A percentile compares a stretch with the other conserved stretches of the same genome.
Evolutionary conservation across 805 yeast genomes (phyloP).

Genomic region (Ogataea philodendri): DNA sequence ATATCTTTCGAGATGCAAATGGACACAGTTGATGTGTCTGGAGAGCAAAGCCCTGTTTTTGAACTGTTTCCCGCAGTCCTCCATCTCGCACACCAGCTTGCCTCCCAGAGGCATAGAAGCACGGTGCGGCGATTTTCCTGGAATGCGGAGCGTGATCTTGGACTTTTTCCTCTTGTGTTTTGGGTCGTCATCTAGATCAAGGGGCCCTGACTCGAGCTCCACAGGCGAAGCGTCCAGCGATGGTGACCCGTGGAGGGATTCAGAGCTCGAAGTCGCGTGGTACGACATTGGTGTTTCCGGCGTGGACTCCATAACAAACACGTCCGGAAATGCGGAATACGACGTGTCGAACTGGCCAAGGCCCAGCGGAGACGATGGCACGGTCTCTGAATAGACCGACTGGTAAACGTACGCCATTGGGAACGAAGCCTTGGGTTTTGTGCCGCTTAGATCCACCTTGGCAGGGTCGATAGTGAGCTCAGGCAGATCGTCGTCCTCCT

Average conservation of each 20-base stretch:
- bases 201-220: background rate
- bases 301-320: slow-evolving; percentile 5
- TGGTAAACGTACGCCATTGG: slow-evolving; percentile 8
- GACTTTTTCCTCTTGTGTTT: no score
- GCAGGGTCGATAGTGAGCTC: slow-evolving; percentile 18
- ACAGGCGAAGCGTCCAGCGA: slow-evolving; percentile 7
- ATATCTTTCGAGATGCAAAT: slow-evolving; percentile 50
- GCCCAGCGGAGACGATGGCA: slow-evolving; percentile 16
- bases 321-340: slow-evolving; percentile 7
- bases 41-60: slow-evolving; percentile 65
- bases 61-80: slow-evolving; percentile 43
- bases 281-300: slow-evolving; percentile 6
- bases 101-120: slow-evolving; percentile 18
- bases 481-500: slow-evolving; percentile 12
- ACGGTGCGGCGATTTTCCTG: slow-evolving; percentile 8
- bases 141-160: slow-evolving; percentile 11
- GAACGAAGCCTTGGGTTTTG: background rate
- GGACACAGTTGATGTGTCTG: slow-evolving; percentile 66
- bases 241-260: slow-evolving; percentile 5
- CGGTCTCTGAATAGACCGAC: slow-evolving; percentile 9
- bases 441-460: slow-evolving; percentile 10
- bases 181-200: background rate
- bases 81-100: slow-evolving; percentile 37
- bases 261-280: slow-evolving; percentile 3
- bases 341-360: slow-evolving; percentile 12